These are phyloP conservation scores for Rhynchosporium secalis DNA, from an alignment of 2,329 filamentous ascomycete genomes.

Conservation along the genomic window DNA sequence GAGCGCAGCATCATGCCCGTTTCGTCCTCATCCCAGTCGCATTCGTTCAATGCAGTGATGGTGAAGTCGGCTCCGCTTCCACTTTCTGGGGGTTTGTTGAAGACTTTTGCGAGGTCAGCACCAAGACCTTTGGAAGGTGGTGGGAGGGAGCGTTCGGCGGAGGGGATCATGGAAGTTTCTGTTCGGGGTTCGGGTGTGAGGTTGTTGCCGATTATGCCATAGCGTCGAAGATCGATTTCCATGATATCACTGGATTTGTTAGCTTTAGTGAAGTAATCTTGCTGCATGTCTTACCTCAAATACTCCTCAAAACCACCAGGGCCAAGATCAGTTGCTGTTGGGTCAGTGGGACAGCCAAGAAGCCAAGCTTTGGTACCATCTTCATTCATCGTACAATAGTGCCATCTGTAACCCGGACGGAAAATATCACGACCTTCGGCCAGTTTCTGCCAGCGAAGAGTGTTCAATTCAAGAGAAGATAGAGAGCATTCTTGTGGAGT, in stretches of 20 bases:
- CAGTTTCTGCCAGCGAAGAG: constrained; percentile 89
- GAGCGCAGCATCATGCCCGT: constrained; percentile 51
- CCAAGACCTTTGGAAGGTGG: constrained; percentile 70
- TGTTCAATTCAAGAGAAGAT: constrained; percentile 82
- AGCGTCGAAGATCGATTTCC: constrained; percentile 87
- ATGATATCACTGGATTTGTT: constrained; percentile 68
- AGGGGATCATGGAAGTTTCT: constrained; percentile 49
- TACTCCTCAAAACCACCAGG: constrained; percentile 82
- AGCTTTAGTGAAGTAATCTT: background rate
- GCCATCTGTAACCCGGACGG: constrained; percentile 89
- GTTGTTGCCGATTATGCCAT: constrained; percentile 85
- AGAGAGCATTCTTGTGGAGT: constrained; percentile 85
- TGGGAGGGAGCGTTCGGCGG: constrained; percentile 47
- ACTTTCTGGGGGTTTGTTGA: constrained; percentile 80
- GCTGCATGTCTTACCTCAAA: constrained; percentile 52
- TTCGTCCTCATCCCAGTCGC: constrained; percentile 65
- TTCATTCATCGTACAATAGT: constrained; percentile 95
- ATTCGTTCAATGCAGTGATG: constrained; percentile 84
- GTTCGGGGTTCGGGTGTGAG: constrained; percentile 55
- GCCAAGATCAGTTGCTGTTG: constrained; percentile 62
- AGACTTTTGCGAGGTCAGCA: constrained; percentile 79
- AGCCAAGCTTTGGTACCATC: constrained; percentile 97
- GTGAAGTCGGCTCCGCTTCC: constrained; percentile 89
- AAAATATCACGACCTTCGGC: constrained; percentile 95
- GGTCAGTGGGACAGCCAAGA: constrained; percentile 84